Evolutionary conservation across 108 stramenopile species (phyloP), one percentile per base, ranked within the genome.

Genomic region (Schizochytrium sp.): DNA sequence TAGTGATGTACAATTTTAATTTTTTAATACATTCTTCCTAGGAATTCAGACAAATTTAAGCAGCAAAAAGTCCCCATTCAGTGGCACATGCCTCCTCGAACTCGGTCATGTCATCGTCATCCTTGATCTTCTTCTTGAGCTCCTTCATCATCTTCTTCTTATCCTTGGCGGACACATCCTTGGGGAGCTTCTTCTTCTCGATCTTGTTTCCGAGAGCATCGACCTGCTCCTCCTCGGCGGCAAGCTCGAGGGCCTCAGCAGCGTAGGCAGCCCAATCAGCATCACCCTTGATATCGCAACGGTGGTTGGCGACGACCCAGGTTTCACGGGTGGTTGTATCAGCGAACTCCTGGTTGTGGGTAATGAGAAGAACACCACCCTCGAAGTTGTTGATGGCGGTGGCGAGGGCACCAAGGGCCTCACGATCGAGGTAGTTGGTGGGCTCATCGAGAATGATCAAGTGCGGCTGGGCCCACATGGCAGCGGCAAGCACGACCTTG

Each of bases 281-380:
- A 93, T 99, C 98, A 69, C 99, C 99, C 97, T 98, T 98, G 58
- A 97, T 98, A 91, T 97, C 97, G 56, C 97, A 94, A 91, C 97
- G 97, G 83, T 97, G 97, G 89, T 96, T 96, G 83, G 98, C 99
- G 96, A 99, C 96, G 89, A 98, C 96, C 99, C 99, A 99, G 38
- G 97, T 98, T 93, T 98, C 99, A 49, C 97, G 98, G 89, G 97
- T 98, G 46, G 98, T 95, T 90, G 96, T 95, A 46, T 94, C 95
- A 61, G 97, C 95, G 95, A 99, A 99, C 91, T 99, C 98, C 92
- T 97, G 97, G 97, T 99, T 98, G 96, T 99, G 99, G n/a, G 97
- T 94, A 93, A 99, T 99, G 91, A 99, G 98, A 90, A 99, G 97
- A 60, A 99, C 96, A 90, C 99, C 99, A 88, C 99, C 99, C 69